Base-by-base conservation (phyloP, 163 green algal species). In the Coccomyxa subellipsoidea region DNA sequence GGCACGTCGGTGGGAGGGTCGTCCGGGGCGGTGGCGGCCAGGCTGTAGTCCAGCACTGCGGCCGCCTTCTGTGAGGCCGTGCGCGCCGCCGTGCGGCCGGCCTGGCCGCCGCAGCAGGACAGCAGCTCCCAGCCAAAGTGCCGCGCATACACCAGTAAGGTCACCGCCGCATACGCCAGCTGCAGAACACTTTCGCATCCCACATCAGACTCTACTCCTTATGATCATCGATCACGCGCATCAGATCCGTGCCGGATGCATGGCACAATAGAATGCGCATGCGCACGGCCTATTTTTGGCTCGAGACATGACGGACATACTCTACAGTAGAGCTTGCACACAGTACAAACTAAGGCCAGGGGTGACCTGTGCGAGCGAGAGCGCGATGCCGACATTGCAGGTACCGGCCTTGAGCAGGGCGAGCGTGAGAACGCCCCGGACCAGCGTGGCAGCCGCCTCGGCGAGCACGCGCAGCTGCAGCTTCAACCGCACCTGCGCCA, bases 361-460 rank as follows among this genome's bases (percentile, higher is more conserved):
- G 40, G 47, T 59, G 47, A 92, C 70, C 83, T 93, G 93, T 0
- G 87, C 91, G 77, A 80, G 80, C 0, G 87, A 92, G 23, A 93
- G 88, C 0, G 84, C 78, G 0, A 93, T 53, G 29, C 81, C 81
- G 0, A 86, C 39, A 38, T 37, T 31, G 34, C 29, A 25, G 15
- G 29, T 35, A 29, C 54, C 36, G 10, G 81, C 25, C 37, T 36
- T 32, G 54, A 96, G 84, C 72, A 94, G 85, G 37, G 82, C 40
- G 59, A 96, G 81, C 0, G 88, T 92, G 8, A 93, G 25, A 3
- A 82, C 77, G 34, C 86, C 85, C 73, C 91, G 92, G 38, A 78
- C 86, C 7, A 95, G 54, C 38, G 86, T 90, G 27, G 92, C 90
- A 0, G 80, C 76, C 5, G 90, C 88, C 54, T 98, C 95, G n/a